phyloP scores from a whole-genome alignment of 352 stramenopile genomes.

The Aphanomyces astaci region DNA sequence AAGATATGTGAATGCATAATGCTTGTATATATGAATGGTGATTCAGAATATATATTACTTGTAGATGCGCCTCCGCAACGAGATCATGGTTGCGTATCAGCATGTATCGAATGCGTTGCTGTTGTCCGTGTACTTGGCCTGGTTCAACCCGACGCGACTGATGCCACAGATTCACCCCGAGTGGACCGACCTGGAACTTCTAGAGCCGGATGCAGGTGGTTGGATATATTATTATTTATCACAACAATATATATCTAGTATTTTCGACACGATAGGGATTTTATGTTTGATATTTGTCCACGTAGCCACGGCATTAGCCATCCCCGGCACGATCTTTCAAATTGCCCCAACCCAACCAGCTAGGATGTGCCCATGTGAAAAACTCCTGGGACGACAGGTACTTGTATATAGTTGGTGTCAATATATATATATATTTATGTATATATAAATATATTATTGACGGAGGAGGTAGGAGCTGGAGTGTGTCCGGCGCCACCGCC shows the following conservation, averaged over 20 bases:
- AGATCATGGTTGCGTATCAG: constrained; percentile 61
- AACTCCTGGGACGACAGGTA: constrained; percentile 51
- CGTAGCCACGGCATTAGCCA: constrained; percentile 42
- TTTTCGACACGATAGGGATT: too few relatives aligned
- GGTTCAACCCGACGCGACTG: background rate
- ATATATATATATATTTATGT: too few relatives aligned
- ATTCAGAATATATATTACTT: too few relatives aligned
- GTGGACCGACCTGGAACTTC: background rate
- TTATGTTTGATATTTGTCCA: too few relatives aligned
- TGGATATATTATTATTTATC: too few relatives aligned
- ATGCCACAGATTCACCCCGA: background rate
- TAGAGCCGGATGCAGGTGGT: background rate
- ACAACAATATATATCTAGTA: too few relatives aligned
- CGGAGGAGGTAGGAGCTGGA: constrained; percentile 39
- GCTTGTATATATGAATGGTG: too few relatives aligned
- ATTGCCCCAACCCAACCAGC: constrained; percentile 51
- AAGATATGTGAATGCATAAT: too few relatives aligned
- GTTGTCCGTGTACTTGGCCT: constrained; percentile 46
- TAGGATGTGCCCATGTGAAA: constrained; percentile 52
- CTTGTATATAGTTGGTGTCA: too few relatives aligned
- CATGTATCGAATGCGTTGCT: constrained; percentile 53
- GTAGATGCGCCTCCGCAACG: constrained; percentile 47
- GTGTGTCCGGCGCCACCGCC: constrained; percentile 58
- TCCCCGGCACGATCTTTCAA: constrained; percentile 63
- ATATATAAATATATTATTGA: too few relatives aligned